Evolutionary conservation across 495 filamentous ascomycete species (phyloP).

Genomic region (Chaetomium fimeti): DNA sequence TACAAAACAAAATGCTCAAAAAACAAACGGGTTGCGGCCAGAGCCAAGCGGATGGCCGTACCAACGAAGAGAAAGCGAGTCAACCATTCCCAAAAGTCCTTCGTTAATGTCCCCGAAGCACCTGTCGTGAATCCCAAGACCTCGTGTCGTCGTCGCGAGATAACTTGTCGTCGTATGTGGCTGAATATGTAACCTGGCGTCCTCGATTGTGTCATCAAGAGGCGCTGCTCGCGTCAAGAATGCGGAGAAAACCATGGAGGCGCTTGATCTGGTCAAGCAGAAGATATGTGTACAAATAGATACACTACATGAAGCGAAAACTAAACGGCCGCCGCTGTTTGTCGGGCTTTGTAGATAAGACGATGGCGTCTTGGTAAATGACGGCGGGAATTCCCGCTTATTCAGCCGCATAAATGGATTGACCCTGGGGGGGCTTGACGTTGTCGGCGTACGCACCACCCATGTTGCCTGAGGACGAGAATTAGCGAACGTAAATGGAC

Average conservation of each 20-base stretch:
- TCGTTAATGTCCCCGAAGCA: neutral
- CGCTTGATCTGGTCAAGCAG: slow-evolving; percentile 16
- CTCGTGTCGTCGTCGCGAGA: slow-evolving; percentile 2
- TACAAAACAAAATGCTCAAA: slow-evolving; percentile 6
- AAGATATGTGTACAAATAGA: slow-evolving; percentile 27
- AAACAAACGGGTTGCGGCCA: slow-evolving; percentile 9
- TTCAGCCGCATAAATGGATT: slow-evolving; percentile 21
- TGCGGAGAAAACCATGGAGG: neutral
- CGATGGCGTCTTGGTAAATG: neutral
- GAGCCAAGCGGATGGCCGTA: neutral
- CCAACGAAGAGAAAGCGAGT: slow-evolving; percentile 19
- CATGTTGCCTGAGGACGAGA: slow-evolving; percentile 58
- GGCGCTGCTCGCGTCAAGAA: slow-evolving; percentile 6
- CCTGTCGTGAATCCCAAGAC: neutral
- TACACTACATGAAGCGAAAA: slow-evolving; percentile 41
- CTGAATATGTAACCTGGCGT: slow-evolving; percentile 1
- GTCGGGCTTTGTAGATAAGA: slow-evolving; percentile 3
- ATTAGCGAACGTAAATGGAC: slow-evolving; percentile 28
- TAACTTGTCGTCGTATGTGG: slow-evolving; percentile 6
- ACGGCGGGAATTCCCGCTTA: slow-evolving; percentile 5
- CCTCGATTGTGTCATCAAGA: neutral
- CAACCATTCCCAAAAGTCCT: neutral
- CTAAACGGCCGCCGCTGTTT: slow-evolving; percentile 21
- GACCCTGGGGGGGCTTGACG: slow-evolving; percentile 53
- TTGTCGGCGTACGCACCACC: slow-evolving; percentile 63